These are phyloP conservation scores for Apiotrichum mycotoxinovorans DNA, from an alignment of 1,284 basidiomycete genomes.

Conservation along the genomic window DNA sequence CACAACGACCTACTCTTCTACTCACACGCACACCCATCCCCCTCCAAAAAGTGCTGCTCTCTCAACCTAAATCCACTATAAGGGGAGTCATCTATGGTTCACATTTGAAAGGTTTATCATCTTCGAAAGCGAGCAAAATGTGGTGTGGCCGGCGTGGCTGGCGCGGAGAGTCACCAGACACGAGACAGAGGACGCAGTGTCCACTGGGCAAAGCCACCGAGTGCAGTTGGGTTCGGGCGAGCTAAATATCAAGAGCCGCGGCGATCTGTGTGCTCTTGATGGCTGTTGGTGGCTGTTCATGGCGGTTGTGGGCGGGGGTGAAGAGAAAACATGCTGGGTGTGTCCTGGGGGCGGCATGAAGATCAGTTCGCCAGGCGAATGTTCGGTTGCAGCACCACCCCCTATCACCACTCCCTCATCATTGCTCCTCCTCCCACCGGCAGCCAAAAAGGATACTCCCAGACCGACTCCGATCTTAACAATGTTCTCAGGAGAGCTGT, in stretches of 20 bases:
- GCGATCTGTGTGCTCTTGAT: not conserved
- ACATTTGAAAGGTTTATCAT: not conserved
- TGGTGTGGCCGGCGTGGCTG: not conserved
- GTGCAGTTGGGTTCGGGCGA: not conserved
- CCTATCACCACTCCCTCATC: too few relatives aligned
- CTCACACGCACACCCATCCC: not conserved
- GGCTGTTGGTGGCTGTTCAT: not conserved
- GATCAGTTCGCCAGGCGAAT: too few relatives aligned
- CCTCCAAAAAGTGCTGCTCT: not conserved
- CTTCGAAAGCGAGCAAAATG: not conserved
- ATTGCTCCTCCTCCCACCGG: too few relatives aligned
- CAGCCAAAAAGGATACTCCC: not conserved
- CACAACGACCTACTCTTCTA: not conserved
- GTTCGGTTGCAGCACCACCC: too few relatives aligned
- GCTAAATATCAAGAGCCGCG: not conserved
- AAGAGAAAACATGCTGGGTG: too few relatives aligned
- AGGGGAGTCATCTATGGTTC: not conserved
- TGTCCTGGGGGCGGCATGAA: too few relatives aligned
- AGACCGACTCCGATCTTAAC: not conserved
- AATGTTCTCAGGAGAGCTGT: not conserved
- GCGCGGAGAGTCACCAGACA: too few relatives aligned
- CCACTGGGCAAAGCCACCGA: not conserved
- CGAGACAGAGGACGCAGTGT: not conserved
- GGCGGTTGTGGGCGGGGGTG: not conserved
- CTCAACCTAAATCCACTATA: slow-evolving; percentile 3